Percentiles rank a stretch among this genome's conserved stretches.
phyloP scores from a whole-genome alignment of 2,329 filamentous ascomycete species.

The Fusarium torreyae region DNA sequence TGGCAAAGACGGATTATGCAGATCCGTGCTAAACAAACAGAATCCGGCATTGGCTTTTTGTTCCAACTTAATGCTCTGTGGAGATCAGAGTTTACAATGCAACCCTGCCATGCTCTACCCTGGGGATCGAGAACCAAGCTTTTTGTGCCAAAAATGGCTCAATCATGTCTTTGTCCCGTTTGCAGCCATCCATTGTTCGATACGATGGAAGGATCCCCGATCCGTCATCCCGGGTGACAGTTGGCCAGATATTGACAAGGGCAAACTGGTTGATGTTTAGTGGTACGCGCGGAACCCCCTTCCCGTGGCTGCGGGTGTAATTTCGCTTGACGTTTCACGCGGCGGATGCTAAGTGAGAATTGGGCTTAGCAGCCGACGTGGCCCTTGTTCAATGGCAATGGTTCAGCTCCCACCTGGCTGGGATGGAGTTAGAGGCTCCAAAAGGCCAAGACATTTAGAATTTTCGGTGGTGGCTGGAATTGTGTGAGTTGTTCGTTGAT shows the following conservation, averaged over 20 bases:
- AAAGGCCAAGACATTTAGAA: constrained; percentile 38
- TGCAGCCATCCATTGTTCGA: constrained; percentile 18
- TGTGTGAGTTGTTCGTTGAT: constrained; percentile 8
- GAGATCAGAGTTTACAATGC: constrained; percentile 20
- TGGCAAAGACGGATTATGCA: constrained; percentile 4
- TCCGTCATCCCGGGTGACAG: constrained; percentile 30
- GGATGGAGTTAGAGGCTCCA: constrained; percentile 28
- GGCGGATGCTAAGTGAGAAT: constrained; percentile 41
- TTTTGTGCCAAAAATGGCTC: constrained; percentile 38
- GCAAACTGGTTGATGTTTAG: not conserved
- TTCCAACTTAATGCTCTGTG: constrained; percentile 22
- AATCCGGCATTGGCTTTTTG: constrained; percentile 12
- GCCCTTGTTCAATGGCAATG: constrained; percentile 33
- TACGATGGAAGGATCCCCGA: constrained; percentile 23
- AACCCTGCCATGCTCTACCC: constrained; percentile 15
- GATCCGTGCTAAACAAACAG: constrained; percentile 18
- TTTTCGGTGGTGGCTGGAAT: constrained; percentile 21
- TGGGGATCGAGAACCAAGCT: constrained; percentile 35
- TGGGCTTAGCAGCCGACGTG: constrained; percentile 49
- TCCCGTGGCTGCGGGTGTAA: constrained; percentile 53
- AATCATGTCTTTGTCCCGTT: constrained; percentile 26
- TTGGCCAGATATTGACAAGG: constrained; percentile 34
- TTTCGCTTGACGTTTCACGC: constrained; percentile 55
- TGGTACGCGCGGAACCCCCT: constrained; percentile 40
- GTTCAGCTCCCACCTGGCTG: constrained; percentile 36